A percentile compares a stretch with the other conserved stretches of the same genome.
These are phyloP conservation scores for Coemansia javaensis DNA, from an alignment of 192 early-diverging fungal species.

Conservation along the genomic window DNA sequence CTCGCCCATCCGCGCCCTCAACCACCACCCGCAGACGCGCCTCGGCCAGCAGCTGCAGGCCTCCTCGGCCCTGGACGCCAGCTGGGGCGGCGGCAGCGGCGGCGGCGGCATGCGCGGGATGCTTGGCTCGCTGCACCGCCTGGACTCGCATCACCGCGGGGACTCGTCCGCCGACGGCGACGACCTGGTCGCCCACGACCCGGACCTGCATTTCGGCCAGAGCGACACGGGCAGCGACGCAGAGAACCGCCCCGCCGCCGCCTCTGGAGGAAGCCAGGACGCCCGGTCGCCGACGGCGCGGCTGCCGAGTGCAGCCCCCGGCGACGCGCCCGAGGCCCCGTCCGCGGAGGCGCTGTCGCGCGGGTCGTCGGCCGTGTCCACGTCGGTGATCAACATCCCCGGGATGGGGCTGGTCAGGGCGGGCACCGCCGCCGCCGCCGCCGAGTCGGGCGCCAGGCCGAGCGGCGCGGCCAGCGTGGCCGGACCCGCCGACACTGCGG, in stretches of 20 bases:
- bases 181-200: slow-evolving; percentile 31
- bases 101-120: slow-evolving; percentile 8
- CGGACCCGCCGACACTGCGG: slow-evolving; percentile 4
- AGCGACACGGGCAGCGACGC: slow-evolving; percentile 40
- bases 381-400: too few species aligned
- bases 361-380: slow-evolving; percentile 14
- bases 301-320: too few species aligned
- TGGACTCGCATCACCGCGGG: slow-evolving; percentile 9
- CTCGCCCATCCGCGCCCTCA: slow-evolving; percentile 29
- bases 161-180: slow-evolving; percentile 40
- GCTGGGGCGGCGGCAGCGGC: slow-evolving; percentile 11
- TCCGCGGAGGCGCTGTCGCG: slow-evolving; percentile 7
- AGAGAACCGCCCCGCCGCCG: slow-evolving; percentile 11
- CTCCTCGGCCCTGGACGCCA: slow-evolving; percentile 14
- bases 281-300: too few species aligned
- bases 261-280: too few species aligned
- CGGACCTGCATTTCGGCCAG: slow-evolving; percentile 46
- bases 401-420: too few species aligned
- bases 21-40: slow-evolving; percentile 4
- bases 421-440: too few species aligned
- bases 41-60: slow-evolving; percentile 10
- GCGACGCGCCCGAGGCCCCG: background rate
- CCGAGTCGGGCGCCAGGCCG: too few species aligned
- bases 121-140: slow-evolving; percentile 21
- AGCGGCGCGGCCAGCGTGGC: background rate